phyloP scores from a whole-genome alignment of 345 rosid species.

The Camelina neglecta region DNA sequence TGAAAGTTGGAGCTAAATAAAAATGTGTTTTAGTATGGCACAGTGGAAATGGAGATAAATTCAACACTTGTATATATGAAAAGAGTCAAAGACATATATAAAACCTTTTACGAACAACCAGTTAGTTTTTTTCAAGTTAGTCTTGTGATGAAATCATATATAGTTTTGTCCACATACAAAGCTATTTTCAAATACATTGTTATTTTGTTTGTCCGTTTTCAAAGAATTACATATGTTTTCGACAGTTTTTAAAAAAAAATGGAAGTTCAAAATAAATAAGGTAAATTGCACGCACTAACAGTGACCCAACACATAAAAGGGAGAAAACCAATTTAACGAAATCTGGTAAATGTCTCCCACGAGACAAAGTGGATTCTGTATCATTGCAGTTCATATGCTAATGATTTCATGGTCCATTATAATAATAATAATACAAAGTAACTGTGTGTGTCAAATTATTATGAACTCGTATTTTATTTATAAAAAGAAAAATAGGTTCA shows the following conservation, averaged over 20 bases:
- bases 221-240: neutral
- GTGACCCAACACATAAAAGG: slow-evolving; percentile 24
- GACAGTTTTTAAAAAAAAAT: neutral
- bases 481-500: neutral
- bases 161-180: slow-evolving; percentile 28
- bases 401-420: slow-evolving; percentile 41
- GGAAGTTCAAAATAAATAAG: slow-evolving; percentile 5
- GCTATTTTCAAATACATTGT: slow-evolving; percentile 20
- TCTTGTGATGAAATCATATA: slow-evolving; percentile 15
- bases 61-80: neutral
- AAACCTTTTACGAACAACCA: neutral
- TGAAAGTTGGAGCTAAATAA: neutral
- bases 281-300: slow-evolving; percentile 20
- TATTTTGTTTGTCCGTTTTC: slow-evolving; percentile 3
- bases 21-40: neutral
- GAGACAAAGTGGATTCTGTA: slow-evolving; percentile 36
- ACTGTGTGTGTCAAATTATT: slow-evolving; percentile 6
- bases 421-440: slow-evolving; percentile 14
- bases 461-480: slow-evolving; percentile 12
- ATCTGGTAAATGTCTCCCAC: slow-evolving; percentile 47
- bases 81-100: neutral
- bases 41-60: neutral
- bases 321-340: slow-evolving; percentile 4
- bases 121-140: neutral
- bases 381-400: slow-evolving; percentile 47